phyloP scores from a whole-genome alignment of 345 rosid genomes.

The Salix viminalis region DNA sequence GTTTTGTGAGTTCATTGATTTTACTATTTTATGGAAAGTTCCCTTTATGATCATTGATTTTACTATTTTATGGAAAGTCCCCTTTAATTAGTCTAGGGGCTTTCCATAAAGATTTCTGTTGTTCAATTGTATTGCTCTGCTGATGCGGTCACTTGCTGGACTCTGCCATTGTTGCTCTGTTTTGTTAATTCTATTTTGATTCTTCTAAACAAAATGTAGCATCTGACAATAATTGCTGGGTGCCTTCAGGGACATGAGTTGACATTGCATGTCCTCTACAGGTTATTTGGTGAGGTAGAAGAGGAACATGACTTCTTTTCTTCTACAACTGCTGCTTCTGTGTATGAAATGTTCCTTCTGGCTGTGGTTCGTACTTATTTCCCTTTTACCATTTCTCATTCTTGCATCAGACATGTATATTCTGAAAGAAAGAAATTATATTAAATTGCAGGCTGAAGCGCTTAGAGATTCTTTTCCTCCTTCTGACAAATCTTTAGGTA shows the following conservation, averaged over 20 bases:
- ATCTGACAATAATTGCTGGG: conserved; percentile 38
- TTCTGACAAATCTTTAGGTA: conserved; percentile 91
- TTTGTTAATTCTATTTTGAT: not conserved
- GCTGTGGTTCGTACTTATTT: conserved; percentile 62
- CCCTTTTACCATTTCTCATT: conserved; percentile 9
- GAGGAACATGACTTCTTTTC: conserved; percentile 92
- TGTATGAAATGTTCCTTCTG: conserved; percentile 68
- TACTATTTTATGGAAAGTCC: not conserved
- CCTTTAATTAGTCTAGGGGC: not conserved
- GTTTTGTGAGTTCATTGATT: not conserved
- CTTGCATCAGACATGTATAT: not conserved
- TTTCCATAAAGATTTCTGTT: not conserved
- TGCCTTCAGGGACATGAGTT: conserved; percentile 98
- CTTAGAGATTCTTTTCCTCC: conserved; percentile 94
- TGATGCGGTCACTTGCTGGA: not conserved
- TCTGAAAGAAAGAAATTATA: not conserved
- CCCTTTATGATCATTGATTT: not conserved
- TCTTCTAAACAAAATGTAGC: conserved; percentile 2
- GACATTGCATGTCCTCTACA: conserved; percentile 91
- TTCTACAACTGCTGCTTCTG: conserved; percentile 85
- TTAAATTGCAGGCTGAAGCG: conserved; percentile 69
- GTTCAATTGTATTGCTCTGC: not conserved
- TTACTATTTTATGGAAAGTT: not conserved
- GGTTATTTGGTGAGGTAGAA: conserved; percentile 89
- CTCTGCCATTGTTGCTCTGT: not conserved